Base-by-base conservation (phyloP, 2,329 filamentous ascomycete genomes). In the Penicillium psychrosexuale region DNA sequence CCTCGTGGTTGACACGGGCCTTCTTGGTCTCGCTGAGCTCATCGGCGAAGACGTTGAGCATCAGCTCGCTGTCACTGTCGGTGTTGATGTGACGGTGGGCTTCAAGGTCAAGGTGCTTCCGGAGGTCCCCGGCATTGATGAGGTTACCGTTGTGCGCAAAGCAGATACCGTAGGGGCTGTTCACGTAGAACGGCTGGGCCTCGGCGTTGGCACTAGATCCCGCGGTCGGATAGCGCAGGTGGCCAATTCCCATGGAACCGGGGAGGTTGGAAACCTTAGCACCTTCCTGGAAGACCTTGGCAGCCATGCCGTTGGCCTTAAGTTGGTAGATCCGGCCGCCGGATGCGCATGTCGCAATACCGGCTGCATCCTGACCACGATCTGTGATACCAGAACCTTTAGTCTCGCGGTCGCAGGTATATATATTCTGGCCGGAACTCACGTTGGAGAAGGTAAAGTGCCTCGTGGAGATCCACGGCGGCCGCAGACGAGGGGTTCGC, bases 111-210 rank as follows among this genome's bases (percentile, higher is more conserved):
- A 96, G 80, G 69, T 86, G 90, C 57, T 79, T 75, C 70, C 83
- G 84, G 45, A 95, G 78, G 49, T 89, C 85, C 2, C 81, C 80
- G 5, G 87, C 84, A 69, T 95, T 91, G 78, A 95, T 89, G 44
- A 96, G 80, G 75, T 96, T 96, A 57, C 92, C 91, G 68, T 96
- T 96, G 75, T 94, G 87, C 22, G 87, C 83, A 70, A 94, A 83
- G 67, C 83, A 89, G 65, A 95, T 88, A 45, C 91, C 91, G 69
- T 91, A 94, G 1, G 90, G 90, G 55, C 82, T 84, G 77, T 96
- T 96, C 66, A 94, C 90, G 70, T 94, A 96, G 74, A 97, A 96
- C 0, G 92, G 92, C 74, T 96, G 91, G 11, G 90, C 90, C 75
- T 96, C 91, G 8, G 90, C 86, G 67, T 90, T 93, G 55, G 84